These are phyloP conservation scores for Melocanna baccifera DNA, from an alignment of 176 grass and related monocot species.

Conservation along the genomic window DNA sequence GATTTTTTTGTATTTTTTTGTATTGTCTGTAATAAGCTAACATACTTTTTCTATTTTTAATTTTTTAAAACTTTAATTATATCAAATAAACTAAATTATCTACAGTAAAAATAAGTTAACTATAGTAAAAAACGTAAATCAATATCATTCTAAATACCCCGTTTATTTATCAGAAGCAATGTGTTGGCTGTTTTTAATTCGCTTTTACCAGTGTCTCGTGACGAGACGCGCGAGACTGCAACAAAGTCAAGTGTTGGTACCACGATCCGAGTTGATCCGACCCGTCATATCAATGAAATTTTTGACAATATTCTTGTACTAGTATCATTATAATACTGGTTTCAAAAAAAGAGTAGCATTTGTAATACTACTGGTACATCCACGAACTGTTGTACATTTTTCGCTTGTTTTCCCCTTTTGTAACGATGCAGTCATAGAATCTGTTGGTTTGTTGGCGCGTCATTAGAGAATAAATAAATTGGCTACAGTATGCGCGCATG, in stretches of 20 bases:
- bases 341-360: neutral
- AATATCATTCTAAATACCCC: too few relatives aligned
- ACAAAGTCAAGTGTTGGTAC: neutral
- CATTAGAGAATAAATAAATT: neutral
- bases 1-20: too few relatives aligned
- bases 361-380: too few relatives aligned
- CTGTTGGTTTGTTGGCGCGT: slow-evolving; percentile 9
- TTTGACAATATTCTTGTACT: neutral
- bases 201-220: neutral
- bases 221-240: neutral
- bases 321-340: neutral
- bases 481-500: neutral
- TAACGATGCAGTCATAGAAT: neutral
- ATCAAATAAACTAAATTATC: too few relatives aligned
- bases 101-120: too few relatives aligned
- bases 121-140: too few relatives aligned
- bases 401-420: neutral
- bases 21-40: too few relatives aligned
- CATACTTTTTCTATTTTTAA: too few relatives aligned
- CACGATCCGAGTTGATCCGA: neutral
- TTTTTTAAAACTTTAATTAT: too few relatives aligned
- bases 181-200: neutral
- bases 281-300: neutral
- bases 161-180: neutral
- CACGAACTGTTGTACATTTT: neutral